These are phyloP conservation scores for Cutaneotrichosporon arboriforme DNA, from an alignment of 1,284 basidiomycete genomes.

Conservation along the genomic window DNA sequence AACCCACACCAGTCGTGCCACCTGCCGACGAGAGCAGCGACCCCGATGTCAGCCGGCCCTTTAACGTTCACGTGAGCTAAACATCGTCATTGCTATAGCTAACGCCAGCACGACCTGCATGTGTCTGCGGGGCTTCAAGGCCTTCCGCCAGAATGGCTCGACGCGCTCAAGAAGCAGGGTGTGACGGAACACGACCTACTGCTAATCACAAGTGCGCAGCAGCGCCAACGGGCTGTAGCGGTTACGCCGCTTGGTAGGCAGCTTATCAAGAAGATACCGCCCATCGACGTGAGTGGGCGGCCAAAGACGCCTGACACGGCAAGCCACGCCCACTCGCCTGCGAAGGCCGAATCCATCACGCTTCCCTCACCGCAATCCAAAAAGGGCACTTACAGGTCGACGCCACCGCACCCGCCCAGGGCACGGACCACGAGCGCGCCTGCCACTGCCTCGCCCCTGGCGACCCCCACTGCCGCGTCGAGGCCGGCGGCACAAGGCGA, in stretches of 20 bases:
- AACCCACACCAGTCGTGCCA: not conserved
- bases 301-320: too few species aligned
- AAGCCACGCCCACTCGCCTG: not conserved
- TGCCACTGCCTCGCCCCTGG: not conserved
- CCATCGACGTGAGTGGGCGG: too few species aligned
- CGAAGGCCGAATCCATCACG: not conserved
- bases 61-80: slow-evolving; percentile 38
- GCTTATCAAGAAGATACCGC: too few species aligned
- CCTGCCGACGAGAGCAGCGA: not conserved
- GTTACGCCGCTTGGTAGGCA: not conserved
- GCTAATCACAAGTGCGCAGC: slow-evolving; percentile 29
- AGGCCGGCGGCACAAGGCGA: too few species aligned
- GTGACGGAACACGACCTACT: slow-evolving; percentile 36
- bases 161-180: slow-evolving; percentile 32
- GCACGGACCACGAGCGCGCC: not conserved
- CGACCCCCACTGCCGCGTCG: not conserved
- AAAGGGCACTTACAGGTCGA: too few species aligned
- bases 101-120: slow-evolving; percentile 41
- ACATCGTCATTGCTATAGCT: not conserved
- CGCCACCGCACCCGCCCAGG: too few species aligned
- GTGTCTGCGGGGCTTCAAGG: slow-evolving; percentile 37
- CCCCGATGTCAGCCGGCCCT: slow-evolving; percentile 30
- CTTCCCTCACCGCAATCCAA: not conserved
- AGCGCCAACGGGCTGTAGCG: slow-evolving; percentile 12
- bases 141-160: slow-evolving; percentile 36